phyloP scores from a whole-genome alignment of 805 yeast genomes.

The Wickerhamiella dianesei region DNA sequence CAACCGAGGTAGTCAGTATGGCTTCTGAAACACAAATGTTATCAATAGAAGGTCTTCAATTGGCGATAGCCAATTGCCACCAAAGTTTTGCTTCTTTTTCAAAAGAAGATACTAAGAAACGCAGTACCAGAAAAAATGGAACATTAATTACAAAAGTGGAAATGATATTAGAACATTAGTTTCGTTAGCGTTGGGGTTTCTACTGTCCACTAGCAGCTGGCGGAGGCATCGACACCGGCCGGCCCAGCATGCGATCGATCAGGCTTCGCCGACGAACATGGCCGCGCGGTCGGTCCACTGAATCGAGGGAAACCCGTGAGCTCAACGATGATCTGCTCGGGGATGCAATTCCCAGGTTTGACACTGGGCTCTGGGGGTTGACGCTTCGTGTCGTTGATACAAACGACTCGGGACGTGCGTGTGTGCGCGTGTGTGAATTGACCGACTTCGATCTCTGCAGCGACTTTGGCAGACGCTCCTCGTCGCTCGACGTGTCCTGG shows the following conservation, averaged over 20 bases:
- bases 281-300: constrained; percentile 3
- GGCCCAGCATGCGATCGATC: constrained; percentile 12
- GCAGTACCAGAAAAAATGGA: background rate
- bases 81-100: too few species aligned
- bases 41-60: too few species aligned
- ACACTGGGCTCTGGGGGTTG: background rate
- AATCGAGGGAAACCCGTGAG: too few species aligned
- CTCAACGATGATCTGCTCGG: background rate
- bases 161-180: background rate
- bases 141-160: background rate
- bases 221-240: constrained; percentile 1
- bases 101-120: too few species aligned
- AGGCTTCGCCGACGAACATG: constrained; percentile 16
- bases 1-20: too few species aligned
- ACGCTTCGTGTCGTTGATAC: background rate
- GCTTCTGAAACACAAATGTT: too few species aligned
- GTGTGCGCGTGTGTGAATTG: background rate
- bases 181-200: background rate
- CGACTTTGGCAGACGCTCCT: too few species aligned
- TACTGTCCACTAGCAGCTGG: background rate
- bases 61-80: too few species aligned
- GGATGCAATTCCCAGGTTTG: background rate
- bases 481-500: too few species aligned
- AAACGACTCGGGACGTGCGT: background rate
- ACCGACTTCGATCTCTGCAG: background rate